These are phyloP conservation scores for Fagus sylvatica DNA, from an alignment of 306 rosid genomes.

Conservation along the genomic window DNA sequence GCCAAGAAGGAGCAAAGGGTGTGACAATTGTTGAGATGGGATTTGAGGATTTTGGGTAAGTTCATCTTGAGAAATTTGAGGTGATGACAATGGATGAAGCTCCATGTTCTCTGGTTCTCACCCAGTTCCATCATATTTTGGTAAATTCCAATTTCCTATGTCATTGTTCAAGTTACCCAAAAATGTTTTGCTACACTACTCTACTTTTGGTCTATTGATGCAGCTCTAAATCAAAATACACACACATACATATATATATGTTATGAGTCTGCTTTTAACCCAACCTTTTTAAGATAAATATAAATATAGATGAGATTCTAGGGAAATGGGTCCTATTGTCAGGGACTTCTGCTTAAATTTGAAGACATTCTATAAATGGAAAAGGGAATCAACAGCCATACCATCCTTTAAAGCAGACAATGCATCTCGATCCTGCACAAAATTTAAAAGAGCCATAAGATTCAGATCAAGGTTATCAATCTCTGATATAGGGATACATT, in stretches of 20 bases:
- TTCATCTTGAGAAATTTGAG: no score
- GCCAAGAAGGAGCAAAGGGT: no score
- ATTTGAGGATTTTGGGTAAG: no score
- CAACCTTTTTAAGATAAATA: neutral
- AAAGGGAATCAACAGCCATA: constrained; percentile 31
- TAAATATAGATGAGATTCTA: neutral
- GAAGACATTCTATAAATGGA: constrained; percentile 1
- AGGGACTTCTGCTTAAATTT: neutral
- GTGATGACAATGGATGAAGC: no score
- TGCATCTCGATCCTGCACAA: constrained; percentile 62
- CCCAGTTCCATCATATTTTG: no score
- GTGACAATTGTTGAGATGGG: no score
- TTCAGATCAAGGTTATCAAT: constrained; percentile 17
- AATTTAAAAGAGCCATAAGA: constrained; percentile 2
- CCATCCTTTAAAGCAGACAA: constrained; percentile 72
- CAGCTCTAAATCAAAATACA: neutral
- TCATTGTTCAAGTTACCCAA: no score
- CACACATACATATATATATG: no score
- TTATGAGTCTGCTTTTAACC: neutral
- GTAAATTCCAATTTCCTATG: no score
- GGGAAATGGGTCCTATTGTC: neutral
- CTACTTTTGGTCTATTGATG: neutral
- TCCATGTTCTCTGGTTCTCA: no score
- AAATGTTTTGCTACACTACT: neutral
- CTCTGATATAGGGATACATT: no score